Conservation (phyloP, 164 flowering plant genomes). For the Magnolia officinalis region DNA sequence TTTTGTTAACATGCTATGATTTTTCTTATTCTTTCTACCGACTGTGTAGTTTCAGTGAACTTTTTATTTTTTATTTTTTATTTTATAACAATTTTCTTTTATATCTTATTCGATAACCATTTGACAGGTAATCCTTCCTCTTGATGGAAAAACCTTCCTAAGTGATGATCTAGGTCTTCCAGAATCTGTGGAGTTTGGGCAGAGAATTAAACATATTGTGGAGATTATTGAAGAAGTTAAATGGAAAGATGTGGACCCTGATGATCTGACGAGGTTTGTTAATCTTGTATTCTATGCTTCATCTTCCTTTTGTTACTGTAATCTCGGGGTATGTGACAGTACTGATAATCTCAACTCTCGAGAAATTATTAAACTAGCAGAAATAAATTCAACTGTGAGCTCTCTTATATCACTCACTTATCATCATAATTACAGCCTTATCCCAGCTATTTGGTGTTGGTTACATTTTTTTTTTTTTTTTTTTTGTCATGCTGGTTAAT, state of each 20-base stretch:
- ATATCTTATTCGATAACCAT: slow-evolving; percentile 1
- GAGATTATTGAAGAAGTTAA: slow-evolving; percentile 73
- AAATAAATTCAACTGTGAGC: no score
- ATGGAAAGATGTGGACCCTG: slow-evolving; percentile 81
- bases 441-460: no score
- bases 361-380: no score
- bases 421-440: no score
- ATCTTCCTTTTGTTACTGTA: not conserved
- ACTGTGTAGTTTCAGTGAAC: not conserved
- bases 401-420: no score
- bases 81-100: not conserved
- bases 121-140: slow-evolving; percentile 50
- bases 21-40: not conserved
- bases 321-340: no score
- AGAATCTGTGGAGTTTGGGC: slow-evolving; percentile 78
- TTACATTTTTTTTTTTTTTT: no score
- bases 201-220: slow-evolving; percentile 60
- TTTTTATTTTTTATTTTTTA: not conserved
- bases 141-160: slow-evolving; percentile 48
- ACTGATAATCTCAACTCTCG: no score
- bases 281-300: not conserved
- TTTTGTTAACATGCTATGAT: not conserved
- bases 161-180: slow-evolving; percentile 80
- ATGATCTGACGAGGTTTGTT: slow-evolving; percentile 66
- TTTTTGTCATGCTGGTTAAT: no score